Conservation (phyloP, 768 basidiomycete species). For the Amanita phalloides region DNA sequence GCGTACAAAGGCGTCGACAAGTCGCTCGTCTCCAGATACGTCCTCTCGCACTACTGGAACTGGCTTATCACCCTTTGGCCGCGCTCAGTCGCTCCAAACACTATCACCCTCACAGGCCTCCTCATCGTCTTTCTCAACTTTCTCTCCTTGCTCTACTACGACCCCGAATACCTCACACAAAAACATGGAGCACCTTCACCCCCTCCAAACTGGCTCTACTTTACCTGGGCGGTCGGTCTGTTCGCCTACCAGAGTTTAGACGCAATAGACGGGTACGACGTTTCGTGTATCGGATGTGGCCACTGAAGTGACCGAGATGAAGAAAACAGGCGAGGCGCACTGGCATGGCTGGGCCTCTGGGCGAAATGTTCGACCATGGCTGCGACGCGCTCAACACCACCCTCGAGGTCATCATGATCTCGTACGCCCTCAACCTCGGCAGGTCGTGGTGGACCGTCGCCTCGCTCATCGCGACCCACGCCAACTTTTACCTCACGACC, state of each 20-base stretch:
- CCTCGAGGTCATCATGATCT: slow-evolving; percentile 78
- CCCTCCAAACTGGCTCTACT: slow-evolving; percentile 83
- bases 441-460: slow-evolving; percentile 97
- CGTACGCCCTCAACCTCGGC: slow-evolving; percentile 76
- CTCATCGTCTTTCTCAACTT: slow-evolving; percentile 78
- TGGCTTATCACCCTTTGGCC: slow-evolving; percentile 90
- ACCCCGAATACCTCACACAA: slow-evolving; percentile 62
- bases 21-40: slow-evolving; percentile 64
- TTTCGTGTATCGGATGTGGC: slow-evolving; percentile 2
- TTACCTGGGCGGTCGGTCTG: slow-evolving; percentile 84
- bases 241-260: slow-evolving; percentile 90
- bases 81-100: slow-evolving; percentile 76
- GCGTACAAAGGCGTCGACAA: slow-evolving; percentile 32
- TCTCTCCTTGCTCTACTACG: slow-evolving; percentile 70
- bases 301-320: slow-evolving; percentile 3
- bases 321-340: slow-evolving; percentile 96
- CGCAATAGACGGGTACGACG: slow-evolving; percentile 74
- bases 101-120: slow-evolving; percentile 83
- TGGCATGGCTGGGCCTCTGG: slow-evolving; percentile 93
- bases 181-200: slow-evolving; percentile 43
- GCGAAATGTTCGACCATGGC: slow-evolving; percentile 98
- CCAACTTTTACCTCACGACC: slow-evolving; percentile 75
- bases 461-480: slow-evolving; percentile 68
- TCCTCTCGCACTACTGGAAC: slow-evolving; percentile 82
- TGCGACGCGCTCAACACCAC: slow-evolving; percentile 95